A percentile compares a stretch with the other conserved stretches of the same genome.
These are phyloP conservation scores for Wickerhamiella cacticola DNA, from an alignment of 805 yeast genomes.

Conservation along the genomic window DNA sequence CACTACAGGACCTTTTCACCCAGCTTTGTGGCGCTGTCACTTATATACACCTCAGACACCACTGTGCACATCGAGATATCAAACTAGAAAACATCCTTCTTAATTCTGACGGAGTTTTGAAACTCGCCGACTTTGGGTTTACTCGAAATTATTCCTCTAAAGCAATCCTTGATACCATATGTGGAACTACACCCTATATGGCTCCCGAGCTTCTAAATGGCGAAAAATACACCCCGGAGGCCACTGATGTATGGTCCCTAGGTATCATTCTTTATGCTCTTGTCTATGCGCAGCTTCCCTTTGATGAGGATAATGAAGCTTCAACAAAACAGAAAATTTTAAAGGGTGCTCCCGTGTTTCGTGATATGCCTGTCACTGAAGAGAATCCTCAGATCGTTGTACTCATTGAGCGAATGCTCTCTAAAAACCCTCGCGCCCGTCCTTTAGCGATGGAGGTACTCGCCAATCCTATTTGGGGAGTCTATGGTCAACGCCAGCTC, in stretches of 20 bases:
- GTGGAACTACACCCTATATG: constrained; percentile 94
- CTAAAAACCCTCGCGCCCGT: constrained; percentile 54
- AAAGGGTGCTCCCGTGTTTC: constrained; percentile 50
- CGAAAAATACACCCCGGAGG: constrained; percentile 63
- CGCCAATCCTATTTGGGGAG: constrained; percentile 38
- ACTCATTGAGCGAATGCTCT: constrained; percentile 43
- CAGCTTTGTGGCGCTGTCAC: constrained; percentile 50
- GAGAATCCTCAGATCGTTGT: constrained; percentile 34
- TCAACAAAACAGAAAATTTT: constrained; percentile 50
- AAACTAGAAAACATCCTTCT: constrained; percentile 62
- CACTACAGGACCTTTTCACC: constrained; percentile 29
- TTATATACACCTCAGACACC: constrained; percentile 64
- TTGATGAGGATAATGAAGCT: constrained; percentile 66
- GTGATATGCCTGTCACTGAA: constrained; percentile 21
- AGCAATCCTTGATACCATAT: constrained; percentile 58
- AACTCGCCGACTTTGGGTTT: constrained; percentile 88
- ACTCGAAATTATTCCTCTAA: constrained; percentile 61
- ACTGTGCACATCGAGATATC: constrained; percentile 68
- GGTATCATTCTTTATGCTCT: constrained; percentile 82
- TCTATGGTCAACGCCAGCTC: constrained; percentile 35
- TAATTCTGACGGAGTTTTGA: constrained; percentile 70
- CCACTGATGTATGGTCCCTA: constrained; percentile 79
- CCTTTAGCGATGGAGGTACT: constrained; percentile 46
- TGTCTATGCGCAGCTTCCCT: constrained; percentile 80
- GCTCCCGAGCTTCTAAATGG: constrained; percentile 79